A percentile compares a stretch with the other conserved stretches of the same genome.
phyloP scores from a whole-genome alignment of 2,329 filamentous ascomycete species.

The Fusarium oligoseptatum region DNA sequence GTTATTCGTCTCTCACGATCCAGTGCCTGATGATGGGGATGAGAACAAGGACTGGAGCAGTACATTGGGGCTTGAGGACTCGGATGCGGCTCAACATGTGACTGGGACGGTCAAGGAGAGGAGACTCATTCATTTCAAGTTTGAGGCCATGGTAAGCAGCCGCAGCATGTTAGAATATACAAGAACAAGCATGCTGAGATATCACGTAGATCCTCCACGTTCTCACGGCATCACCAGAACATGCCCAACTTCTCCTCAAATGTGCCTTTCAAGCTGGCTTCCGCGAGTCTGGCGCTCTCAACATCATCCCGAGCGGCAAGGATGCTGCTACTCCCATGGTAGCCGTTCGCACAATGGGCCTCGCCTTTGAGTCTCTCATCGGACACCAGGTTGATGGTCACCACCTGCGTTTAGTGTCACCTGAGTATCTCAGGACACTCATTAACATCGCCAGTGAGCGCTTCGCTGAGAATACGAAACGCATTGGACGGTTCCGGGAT shows the following conservation, averaged over 20 bases:
- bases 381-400: constrained; percentile 64
- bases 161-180: constrained; percentile 43
- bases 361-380: constrained; percentile 85
- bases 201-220: constrained; percentile 84
- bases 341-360: constrained; percentile 85
- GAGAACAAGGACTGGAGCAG: constrained; percentile 50
- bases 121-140: constrained; percentile 85
- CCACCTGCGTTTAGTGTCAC: constrained; percentile 67
- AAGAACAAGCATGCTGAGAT: constrained; percentile 40
- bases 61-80: constrained; percentile 44
- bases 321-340: constrained; percentile 75
- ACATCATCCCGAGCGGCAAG: constrained; percentile 59
- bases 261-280: constrained; percentile 87
- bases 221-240: constrained; percentile 78
- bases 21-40: constrained; percentile 59
- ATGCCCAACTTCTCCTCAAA: constrained; percentile 81
- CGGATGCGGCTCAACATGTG: constrained; percentile 43
- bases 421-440: constrained; percentile 76
- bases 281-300: constrained; percentile 88
- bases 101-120: constrained; percentile 47
- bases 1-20: constrained; percentile 90
- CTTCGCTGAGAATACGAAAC: constrained; percentile 76
- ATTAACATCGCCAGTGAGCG: constrained; percentile 79
- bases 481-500: constrained; percentile 74
- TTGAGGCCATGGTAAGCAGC: constrained; percentile 87